Conservation (phyloP, 2,329 filamentous ascomycete genomes). For the Xylariaceae sp. region DNA sequence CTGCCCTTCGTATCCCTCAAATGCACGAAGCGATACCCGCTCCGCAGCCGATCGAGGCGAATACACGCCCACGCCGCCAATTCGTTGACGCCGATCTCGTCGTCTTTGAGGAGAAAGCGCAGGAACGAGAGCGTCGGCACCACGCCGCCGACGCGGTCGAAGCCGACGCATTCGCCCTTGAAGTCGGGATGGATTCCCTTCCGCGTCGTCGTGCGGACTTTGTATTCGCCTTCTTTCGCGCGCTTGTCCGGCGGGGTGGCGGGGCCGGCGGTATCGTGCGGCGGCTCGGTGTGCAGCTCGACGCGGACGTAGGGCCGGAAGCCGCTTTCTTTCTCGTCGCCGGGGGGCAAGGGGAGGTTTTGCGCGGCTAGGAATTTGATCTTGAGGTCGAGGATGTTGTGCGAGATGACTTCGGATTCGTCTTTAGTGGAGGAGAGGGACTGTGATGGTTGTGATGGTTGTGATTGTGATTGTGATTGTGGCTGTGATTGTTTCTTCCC, state of each 20-base stretch:
- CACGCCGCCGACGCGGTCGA: slow-evolving; percentile 50
- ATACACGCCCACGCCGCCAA: slow-evolving; percentile 86
- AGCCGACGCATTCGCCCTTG: slow-evolving; percentile 50
- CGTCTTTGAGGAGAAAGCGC: slow-evolving; percentile 81
- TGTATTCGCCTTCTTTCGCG: slow-evolving; percentile 52
- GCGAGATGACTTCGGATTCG: slow-evolving; percentile 34
- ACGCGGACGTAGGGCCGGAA: slow-evolving; percentile 80
- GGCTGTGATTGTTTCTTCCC: slow-evolving; percentile 26
- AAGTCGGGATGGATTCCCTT: slow-evolving; percentile 61
- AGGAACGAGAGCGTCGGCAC: slow-evolving; percentile 68
- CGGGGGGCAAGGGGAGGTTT: slow-evolving; percentile 59
- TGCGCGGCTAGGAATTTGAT: slow-evolving; percentile 75
- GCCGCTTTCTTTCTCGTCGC: slow-evolving; percentile 44
- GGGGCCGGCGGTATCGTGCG: slow-evolving; percentile 19
- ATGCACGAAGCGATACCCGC: slow-evolving; percentile 72
- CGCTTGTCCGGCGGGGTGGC: slow-evolving; percentile 41
- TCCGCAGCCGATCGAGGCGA: slow-evolving; percentile 70
- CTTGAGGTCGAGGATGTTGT: slow-evolving; percentile 60
- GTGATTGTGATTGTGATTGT: no score
- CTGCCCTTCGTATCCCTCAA: slow-evolving; percentile 64
- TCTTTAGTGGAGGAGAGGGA: neutral
- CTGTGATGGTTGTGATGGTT: no score
- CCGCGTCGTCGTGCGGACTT: slow-evolving; percentile 53
- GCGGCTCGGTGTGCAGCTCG: slow-evolving; percentile 70
- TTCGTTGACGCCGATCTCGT: slow-evolving; percentile 72